Evolutionary conservation across 441 rosid genomes (phyloP).

Genomic region (Codiaeum variegatum): DNA sequence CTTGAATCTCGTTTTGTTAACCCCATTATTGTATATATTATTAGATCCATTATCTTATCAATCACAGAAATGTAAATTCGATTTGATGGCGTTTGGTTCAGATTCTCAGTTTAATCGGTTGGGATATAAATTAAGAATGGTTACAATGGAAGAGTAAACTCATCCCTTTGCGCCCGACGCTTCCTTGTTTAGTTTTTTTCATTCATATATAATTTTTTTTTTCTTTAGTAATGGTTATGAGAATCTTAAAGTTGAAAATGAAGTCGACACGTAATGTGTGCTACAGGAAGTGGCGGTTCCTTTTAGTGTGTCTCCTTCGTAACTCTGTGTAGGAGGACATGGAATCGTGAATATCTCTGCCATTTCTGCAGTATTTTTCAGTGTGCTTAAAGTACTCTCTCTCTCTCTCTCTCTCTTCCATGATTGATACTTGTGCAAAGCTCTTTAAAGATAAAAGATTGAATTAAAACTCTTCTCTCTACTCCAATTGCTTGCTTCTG

Average conservation of each 20-base stretch:
- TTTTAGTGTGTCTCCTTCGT: background rate
- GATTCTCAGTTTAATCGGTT: too few species aligned
- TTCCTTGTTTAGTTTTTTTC: background rate
- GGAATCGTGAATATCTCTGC: constrained; percentile 12
- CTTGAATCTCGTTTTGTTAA: too few species aligned
- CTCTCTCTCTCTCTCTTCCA: constrained; percentile 18
- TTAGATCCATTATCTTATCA: too few species aligned
- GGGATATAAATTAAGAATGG: too few species aligned
- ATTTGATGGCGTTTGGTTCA: too few species aligned
- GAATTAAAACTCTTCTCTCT: constrained; percentile 7
- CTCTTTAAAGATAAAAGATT: background rate
- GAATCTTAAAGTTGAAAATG: background rate
- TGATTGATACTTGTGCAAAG: constrained; percentile 11
- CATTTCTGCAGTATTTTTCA: background rate
- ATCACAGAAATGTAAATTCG: too few species aligned
- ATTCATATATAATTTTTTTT: background rate
- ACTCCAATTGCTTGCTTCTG: constrained; percentile 18
- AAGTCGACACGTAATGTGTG: background rate
- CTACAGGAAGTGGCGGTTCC: background rate
- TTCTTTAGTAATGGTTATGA: background rate
- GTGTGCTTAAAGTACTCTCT: background rate
- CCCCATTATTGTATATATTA: too few species aligned
- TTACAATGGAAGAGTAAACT: too few species aligned
- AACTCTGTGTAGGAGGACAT: background rate
- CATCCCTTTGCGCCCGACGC: background rate